Evolutionary conservation across 208 protist genomes (phyloP).

Genomic region (Acanthamoeba polyphaga): DNA sequence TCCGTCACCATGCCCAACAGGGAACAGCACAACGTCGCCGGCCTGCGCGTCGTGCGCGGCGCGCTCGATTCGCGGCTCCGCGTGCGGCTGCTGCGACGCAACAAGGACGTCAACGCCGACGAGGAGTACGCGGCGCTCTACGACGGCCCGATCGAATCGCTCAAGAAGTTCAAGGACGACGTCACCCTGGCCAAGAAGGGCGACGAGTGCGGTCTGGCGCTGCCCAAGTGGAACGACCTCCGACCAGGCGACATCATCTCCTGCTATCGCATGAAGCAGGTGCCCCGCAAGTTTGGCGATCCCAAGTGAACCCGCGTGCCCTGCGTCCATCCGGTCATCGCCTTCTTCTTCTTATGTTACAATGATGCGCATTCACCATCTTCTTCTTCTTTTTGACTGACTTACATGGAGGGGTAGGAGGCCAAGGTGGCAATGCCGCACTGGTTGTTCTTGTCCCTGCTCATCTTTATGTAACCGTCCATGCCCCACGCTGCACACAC

Average conservation of each 20-base stretch:
- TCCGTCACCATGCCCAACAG: slow-evolving; percentile 43
- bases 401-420: slow-evolving; percentile 30
- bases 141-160: slow-evolving; percentile 65
- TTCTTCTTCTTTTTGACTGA: too few relatives aligned
- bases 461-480: slow-evolving; percentile 88
- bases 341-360: too few relatives aligned
- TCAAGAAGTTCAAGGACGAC: slow-evolving; percentile 86
- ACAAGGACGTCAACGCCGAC: background rate
- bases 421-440: slow-evolving; percentile 67
- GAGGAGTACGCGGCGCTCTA: background rate
- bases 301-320: background rate
- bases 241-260: slow-evolving; percentile 77
- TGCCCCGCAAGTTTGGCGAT: slow-evolving; percentile 56
- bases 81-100: slow-evolving; percentile 68
- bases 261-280: slow-evolving; percentile 77
- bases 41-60: slow-evolving; percentile 80
- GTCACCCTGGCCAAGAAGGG: slow-evolving; percentile 84
- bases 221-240: slow-evolving; percentile 79
- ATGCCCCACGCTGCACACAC: slow-evolving; percentile 82
- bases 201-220: slow-evolving; percentile 85
- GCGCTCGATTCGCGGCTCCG: slow-evolving; percentile 57
- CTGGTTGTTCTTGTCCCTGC: slow-evolving; percentile 56
- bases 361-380: too few relatives aligned
- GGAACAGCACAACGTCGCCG: slow-evolving; percentile 80
- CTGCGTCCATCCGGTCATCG: too few relatives aligned